Base-by-base conservation (phyloP, 164 flowering plant species). In the Cinnamomum micranthum region DNA sequence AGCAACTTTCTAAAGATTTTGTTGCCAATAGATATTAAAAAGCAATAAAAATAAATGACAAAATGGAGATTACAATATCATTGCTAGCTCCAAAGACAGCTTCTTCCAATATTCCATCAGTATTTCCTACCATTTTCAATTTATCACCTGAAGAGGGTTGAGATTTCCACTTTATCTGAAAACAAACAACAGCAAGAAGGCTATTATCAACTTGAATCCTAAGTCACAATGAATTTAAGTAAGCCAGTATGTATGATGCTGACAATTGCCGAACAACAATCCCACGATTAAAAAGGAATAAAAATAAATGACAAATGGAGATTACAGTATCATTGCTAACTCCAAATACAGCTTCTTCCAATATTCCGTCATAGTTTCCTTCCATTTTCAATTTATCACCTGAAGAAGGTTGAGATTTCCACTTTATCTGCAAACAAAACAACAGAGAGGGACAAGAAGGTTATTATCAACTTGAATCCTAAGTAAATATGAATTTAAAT, bases 91-190 rank as follows among this genome's bases (percentile, higher is more conserved):
- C 85, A 69, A 78, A 76, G 55, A 52, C 11, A 22, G 85, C 86
- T 33, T 87, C 92, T 31, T 88, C 92, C 9, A 82, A 59, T 4
- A 82, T 25, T 31, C 73, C 82, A 65, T 82, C 73, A 12, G 78
- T 58, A 25, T 82, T 79, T 27, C 84, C 76, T 73, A 83, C 89
- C 75, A 88, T 74, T 75, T 90, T 90, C 92, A 90, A 85, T 24
- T 62, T 69, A 33, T 64, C 65, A 68, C 71, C 23, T 55, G 58
- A 72, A 35, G 65, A 62, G 51, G 31, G 69, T 67, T 31, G 64
- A 17, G 65, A 50, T 17, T 68, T 63, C 73, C 41, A 52, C 69
- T 41, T 66, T 28, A 70, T 35, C 77, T 67, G 74, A 51, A 41
- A 41, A 47, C 12, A 67, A 28, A 11, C 33, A 33, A 31, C 33